Evolutionary conservation across 1,284 basidiomycete genomes (phyloP), one percentile per base, ranked within the genome.

Genomic region (Amylostereum areolatum): DNA sequence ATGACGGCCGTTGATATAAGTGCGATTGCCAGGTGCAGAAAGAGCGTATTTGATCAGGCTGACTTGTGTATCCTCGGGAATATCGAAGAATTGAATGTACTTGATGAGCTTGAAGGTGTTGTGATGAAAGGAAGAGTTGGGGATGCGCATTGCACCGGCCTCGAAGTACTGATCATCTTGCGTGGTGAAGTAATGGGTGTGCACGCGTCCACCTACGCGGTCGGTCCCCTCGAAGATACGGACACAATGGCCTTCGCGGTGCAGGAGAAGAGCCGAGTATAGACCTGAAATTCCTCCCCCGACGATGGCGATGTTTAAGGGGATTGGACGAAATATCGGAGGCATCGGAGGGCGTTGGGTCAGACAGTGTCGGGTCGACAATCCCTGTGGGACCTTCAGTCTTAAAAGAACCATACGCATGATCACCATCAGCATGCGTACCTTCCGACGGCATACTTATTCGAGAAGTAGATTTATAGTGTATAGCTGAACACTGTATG

Each of bases 111-210:
- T 49, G 39, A 59, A 55, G 31, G 54, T 46, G 41, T 54, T 46
- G 11, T 36, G 11, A 18, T 58, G 57, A 34, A 55, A 50, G 34
- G 43, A 18, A 7, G 57, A 59, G 39, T 55, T 43, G 7, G 57
- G 57, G 43, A 59, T 59, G 39, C 57, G 58, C 57, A 59, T 59
- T 11, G 57, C 57, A 37, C 57, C 57, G 2, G 58, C 58, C 47
- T 59, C 57, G 37, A 51, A 59, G 32, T 59, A 59, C 45, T 59
- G 57, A 28, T 59, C 47, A 9, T 49, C 36, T 33, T 59, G 56
- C 9, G 50, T 30, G 5, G 48, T 53, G 49, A 59, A 59, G 48
- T 48, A 51, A 35, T 59, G 51, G 1, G 57, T 59, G 32, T 50
- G 47, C 18, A 59, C 40, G 6, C 57, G 57, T 1, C 57, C 57